Evolutionary conservation across 2,329 filamentous ascomycete species (phyloP).

Genomic region (Ilyonectria destructans): DNA sequence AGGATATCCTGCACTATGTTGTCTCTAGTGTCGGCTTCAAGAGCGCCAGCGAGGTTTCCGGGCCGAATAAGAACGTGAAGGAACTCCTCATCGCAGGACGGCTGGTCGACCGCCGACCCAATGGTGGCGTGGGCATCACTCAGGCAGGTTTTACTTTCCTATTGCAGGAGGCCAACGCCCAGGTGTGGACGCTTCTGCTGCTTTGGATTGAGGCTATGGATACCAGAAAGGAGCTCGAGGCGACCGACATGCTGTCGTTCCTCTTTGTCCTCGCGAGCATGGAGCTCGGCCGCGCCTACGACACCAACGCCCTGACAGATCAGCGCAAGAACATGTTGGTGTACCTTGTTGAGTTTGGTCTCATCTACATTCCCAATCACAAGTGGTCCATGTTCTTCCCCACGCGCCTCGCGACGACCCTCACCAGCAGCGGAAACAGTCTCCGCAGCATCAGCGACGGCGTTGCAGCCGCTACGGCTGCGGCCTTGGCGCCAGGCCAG

Average conservation of each 20-base stretch:
- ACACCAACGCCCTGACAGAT: slow-evolving; percentile 85
- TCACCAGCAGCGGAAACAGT: slow-evolving; percentile 86
- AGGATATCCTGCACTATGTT: slow-evolving; percentile 95
- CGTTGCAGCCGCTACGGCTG: slow-evolving; percentile 77
- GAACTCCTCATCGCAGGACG: slow-evolving; percentile 85
- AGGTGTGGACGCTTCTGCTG: slow-evolving; percentile 96
- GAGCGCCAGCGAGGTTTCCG: slow-evolving; percentile 63
- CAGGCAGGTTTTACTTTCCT: slow-evolving; percentile 95
- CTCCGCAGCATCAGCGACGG: slow-evolving; percentile 80
- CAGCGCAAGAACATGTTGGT: slow-evolving; percentile 92
- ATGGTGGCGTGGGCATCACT: slow-evolving; percentile 85
- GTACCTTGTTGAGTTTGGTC: slow-evolving; percentile 91
- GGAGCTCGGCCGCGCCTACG: slow-evolving; percentile 92
- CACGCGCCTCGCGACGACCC: slow-evolving; percentile 92
- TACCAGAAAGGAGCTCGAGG: slow-evolving; percentile 76
- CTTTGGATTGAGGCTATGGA: slow-evolving; percentile 92
- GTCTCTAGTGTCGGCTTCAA: slow-evolving; percentile 81
- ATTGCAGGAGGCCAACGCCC: slow-evolving; percentile 94
- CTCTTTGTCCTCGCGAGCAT: slow-evolving; percentile 95
- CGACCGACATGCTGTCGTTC: slow-evolving; percentile 95
- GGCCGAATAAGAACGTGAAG: slow-evolving; percentile 85
- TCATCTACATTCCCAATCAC: slow-evolving; percentile 81
- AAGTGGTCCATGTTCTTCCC: slow-evolving; percentile 83
- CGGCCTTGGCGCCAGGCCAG: slow-evolving; percentile 57
- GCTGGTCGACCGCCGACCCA: slow-evolving; percentile 78